Conservation (phyloP, 208 protist genomes). For the Trypanosoma cruzi region DNA sequence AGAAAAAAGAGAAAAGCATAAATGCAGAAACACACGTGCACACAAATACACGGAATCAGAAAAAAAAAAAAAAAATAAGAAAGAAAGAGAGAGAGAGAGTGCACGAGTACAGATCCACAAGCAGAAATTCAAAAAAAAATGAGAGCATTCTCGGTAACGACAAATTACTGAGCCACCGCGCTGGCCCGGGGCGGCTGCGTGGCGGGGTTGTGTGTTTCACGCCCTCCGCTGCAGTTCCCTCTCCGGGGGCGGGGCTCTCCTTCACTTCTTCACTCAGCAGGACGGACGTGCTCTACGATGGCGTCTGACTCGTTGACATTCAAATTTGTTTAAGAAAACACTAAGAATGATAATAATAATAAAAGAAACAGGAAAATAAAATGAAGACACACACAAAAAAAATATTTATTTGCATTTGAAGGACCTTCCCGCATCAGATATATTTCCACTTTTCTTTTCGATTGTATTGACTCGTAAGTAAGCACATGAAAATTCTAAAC, state of each 20-base stretch:
- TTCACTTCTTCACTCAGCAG: no score
- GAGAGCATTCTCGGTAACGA: no score
- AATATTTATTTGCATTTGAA: background rate
- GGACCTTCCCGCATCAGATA: background rate
- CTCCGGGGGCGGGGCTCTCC: no score
- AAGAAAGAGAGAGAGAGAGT: no score
- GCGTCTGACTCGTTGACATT: no score
- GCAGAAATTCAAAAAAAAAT: background rate
- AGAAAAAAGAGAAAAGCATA: background rate
- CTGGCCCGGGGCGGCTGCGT: no score
- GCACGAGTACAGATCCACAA: no score
- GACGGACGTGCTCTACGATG: no score
- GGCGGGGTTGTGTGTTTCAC: no score
- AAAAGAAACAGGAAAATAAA: conserved; percentile 4
- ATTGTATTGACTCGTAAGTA: background rate
- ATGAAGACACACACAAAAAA: background rate
- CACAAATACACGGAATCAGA: background rate
- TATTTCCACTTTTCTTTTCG: background rate
- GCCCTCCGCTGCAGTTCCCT: no score
- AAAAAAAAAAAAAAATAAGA: conserved; percentile 14
- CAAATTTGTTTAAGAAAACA: no score
- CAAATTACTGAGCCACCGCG: no score
- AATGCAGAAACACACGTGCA: background rate
- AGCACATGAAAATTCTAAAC: background rate
- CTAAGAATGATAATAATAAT: conserved; percentile 4